Evolutionary conservation across 345 rosid genomes (phyloP), one percentile per base, ranked within the genome.

Genomic region (Microcos paniculata): DNA sequence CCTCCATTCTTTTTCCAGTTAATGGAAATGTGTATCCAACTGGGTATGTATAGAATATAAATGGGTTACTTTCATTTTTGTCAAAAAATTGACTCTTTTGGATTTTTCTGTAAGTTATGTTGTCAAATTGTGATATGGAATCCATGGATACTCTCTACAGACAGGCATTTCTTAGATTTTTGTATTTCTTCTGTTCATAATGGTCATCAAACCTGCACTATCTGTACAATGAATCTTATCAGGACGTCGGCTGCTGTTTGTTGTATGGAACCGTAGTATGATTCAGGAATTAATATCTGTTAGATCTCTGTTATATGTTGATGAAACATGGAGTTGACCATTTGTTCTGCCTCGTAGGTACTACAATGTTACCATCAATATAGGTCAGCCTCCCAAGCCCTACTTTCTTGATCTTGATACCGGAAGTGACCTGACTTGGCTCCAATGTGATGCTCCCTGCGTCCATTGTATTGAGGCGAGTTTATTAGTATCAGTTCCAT

Each of bases 341-440:
- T 72, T 69, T 68, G 68, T 62, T 45, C 43, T 59, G 11, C 68
- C 16, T 77, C 80, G 66, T 84, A 95, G 98, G 84, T 87, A 84
- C 72, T 95, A 93, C 35, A 90, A 93, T 67, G 91, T 94, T 33
- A 93, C 98, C 4, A 68, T 95, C 68, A 70, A 76, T 62, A 82
- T 95, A 28, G 98, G 99, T 66, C 94, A 88, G 42, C 98, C 97
- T 59, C 80, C 96, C 46, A 87, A 79, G 73, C 99, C 99, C 5
- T 95, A 93, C 83, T 95, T 86, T 85, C 93, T 95, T 66, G 98
- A 95, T 86, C 85, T 91, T 52, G 98, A 95, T 57, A 90, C 99
- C 1, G 99, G 99, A 53, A 95, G 97, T 79, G 99, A 95, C 80
- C 96, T 95, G 78, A 93, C 98, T 59, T 93, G 97, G 99, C 98